Evolutionary conservation across 345 rosid genomes (phyloP), one percentile per base, ranked within the genome.

Genomic region (Leavenworthia alabamica): DNA sequence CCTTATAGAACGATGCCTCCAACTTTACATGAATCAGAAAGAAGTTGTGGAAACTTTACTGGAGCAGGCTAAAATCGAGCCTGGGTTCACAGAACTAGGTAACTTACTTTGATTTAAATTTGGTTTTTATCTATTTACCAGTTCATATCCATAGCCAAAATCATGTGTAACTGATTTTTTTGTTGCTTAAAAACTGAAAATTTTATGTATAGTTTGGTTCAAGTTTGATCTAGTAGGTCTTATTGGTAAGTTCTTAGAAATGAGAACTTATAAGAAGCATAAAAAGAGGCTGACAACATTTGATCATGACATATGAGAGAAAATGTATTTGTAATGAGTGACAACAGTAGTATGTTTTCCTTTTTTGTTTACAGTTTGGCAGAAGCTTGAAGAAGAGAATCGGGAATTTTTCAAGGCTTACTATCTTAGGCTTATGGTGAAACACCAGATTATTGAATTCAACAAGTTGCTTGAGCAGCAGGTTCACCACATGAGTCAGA

Each of bases 311-410:
- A 37, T 17, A 28, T 58, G 35, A 29, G 15, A 66, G 49, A 14
- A 15, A 26, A 28, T 39, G 29, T 50, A 24, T 40, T 40, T 29
- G 37, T 51, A 24, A 44, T 26, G 22, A 35, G 12, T 49, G 39
- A 8, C 35, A 8, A 6, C 1, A 3, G 36, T 28, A 14, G 7
- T 10, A 63, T 32, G 46, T 24, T 46, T n/a, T 29, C 19, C 39
- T 70, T 66, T 37, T 56, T 57, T 52, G 46, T 70, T 71, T 59
- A 46, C 76, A 94, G 99, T 94, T 75, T 94, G 99, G 99, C 93
- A 94, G 84, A 90, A 90, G 83, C 99, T 94, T 70, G 97, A 94
- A 75, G 97, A 90, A 78, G 95, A 90, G 77, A 94, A 94, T 72
- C 78, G 75, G 17, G 97, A 90, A 5, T 94, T 94, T 75, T 94